These are phyloP conservation scores for Neonectria hederae DNA, from an alignment of 2,329 filamentous ascomycete genomes.

Conservation along the genomic window DNA sequence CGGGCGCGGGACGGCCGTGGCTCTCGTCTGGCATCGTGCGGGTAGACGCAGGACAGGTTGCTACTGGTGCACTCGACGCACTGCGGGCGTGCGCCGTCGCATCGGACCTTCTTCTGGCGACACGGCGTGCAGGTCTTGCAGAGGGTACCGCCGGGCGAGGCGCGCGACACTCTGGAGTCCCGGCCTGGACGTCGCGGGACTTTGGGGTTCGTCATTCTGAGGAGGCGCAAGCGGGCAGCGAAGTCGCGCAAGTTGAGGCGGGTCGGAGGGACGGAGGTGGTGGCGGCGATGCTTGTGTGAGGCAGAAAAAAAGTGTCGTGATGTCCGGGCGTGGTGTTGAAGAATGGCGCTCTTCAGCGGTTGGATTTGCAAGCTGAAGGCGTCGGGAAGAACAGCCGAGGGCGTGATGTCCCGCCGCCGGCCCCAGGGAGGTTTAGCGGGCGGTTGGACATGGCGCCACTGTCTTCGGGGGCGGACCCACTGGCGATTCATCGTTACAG, in stretches of 20 bases:
- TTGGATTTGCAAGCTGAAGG: slow-evolving; percentile 4
- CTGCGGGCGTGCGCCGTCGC: slow-evolving; percentile 46
- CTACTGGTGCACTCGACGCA: slow-evolving; percentile 45
- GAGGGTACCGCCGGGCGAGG: slow-evolving; percentile 37
- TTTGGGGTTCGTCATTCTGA: slow-evolving; percentile 38
- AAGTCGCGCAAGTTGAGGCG: slow-evolving; percentile 13
- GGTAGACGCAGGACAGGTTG: slow-evolving; percentile 45
- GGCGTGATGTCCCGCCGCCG: slow-evolving; percentile 2
- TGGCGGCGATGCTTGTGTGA: not conserved
- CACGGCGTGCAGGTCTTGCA: slow-evolving; percentile 50
- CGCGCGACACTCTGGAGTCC: slow-evolving; percentile 35
- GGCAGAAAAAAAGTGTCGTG: slow-evolving; percentile 15
- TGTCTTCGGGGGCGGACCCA: slow-evolving; percentile 17
- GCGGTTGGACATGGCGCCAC: slow-evolving; percentile 11
- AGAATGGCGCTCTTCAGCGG: slow-evolving; percentile 11
- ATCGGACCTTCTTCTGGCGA: slow-evolving; percentile 49
- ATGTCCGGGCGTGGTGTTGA: slow-evolving; percentile 22
- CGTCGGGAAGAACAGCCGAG: slow-evolving; percentile 16
- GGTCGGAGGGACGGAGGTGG: slow-evolving; percentile 1
- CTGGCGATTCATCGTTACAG: not conserved
- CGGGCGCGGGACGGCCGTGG: slow-evolving; percentile 45
- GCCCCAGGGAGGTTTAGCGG: slow-evolving; percentile 1
- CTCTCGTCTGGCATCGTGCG: slow-evolving; percentile 47
- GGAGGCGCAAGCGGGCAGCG: slow-evolving; percentile 12
- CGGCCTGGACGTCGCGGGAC: slow-evolving; percentile 34